Evolutionary conservation across 176 grass and related monocot species (phyloP).

Genomic region (Luzula sylvatica): DNA sequence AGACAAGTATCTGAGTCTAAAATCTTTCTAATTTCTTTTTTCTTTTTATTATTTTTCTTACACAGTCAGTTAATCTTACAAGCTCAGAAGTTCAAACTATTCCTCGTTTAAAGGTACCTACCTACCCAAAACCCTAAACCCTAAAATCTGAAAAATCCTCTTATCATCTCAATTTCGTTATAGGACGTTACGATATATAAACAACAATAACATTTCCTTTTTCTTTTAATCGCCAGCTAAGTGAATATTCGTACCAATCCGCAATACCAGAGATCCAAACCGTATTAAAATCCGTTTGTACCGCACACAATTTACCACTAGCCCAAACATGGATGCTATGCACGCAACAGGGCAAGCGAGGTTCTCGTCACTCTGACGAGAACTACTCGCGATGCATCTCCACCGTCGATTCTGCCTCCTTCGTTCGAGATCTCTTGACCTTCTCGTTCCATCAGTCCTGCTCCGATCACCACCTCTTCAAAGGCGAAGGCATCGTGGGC

Average conservation of each 20-base stretch:
- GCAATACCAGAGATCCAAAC: constrained; percentile 45
- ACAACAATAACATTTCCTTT: background rate
- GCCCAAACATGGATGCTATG: constrained; percentile 94
- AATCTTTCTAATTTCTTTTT: background rate
- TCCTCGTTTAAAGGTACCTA: constrained; percentile 45
- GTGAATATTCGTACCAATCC: constrained; percentile 39
- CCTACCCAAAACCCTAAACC: background rate
- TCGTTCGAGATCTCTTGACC: constrained; percentile 33
- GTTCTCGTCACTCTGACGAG: constrained; percentile 62
- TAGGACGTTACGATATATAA: background rate
- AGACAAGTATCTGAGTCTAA: background rate
- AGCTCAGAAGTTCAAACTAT: constrained; percentile 36
- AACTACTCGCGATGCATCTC: constrained; percentile 63
- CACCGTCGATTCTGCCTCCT: constrained; percentile 64
- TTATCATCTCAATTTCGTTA: background rate
- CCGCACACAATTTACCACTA: constrained; percentile 52
- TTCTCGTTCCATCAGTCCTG: constrained; percentile 73
- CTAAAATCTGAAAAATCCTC: background rate
- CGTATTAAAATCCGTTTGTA: constrained; percentile 58
- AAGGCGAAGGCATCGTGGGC: constrained; percentile 74
- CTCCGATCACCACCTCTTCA: constrained; percentile 92
- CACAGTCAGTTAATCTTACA: constrained; percentile 85
- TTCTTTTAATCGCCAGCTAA: constrained; percentile 37
- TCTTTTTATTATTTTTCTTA: background rate
- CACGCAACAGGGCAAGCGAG: constrained; percentile 54